phyloP scores from a whole-genome alignment of 805 yeast genomes.

The Wickerhamiella australiensis region DNA sequence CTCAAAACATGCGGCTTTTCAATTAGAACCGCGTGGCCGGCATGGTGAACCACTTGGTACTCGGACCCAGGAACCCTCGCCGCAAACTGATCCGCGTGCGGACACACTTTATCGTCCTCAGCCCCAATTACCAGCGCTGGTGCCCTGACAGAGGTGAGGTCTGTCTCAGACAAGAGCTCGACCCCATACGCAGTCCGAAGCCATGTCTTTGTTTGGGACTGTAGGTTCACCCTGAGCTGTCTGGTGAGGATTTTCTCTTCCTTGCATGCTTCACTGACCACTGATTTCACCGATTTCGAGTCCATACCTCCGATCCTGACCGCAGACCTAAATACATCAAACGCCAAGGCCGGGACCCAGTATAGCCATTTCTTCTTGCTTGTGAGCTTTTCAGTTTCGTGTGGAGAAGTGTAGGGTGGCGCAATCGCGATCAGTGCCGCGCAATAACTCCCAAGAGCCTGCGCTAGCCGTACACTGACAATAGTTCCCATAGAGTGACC shows the following conservation, averaged over 20 bases:
- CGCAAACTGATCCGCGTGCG: slow-evolving; percentile 29
- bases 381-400: slow-evolving; percentile 10
- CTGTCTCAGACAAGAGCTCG: slow-evolving; percentile 33
- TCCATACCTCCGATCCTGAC: slow-evolving; percentile 54
- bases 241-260: slow-evolving; percentile 36
- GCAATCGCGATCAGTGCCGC: slow-evolving; percentile 2
- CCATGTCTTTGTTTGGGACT: slow-evolving; percentile 43
- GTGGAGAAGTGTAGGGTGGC: neutral
- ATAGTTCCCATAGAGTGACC: slow-evolving; percentile 14
- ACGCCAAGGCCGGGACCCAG: slow-evolving; percentile 29
- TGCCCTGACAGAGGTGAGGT: slow-evolving; percentile 33
- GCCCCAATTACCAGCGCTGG: slow-evolving; percentile 52
- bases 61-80: slow-evolving; percentile 17
- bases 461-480: slow-evolving; percentile 35
- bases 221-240: slow-evolving; percentile 63
- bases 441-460: slow-evolving; percentile 19
- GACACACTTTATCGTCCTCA: slow-evolving; percentile 44
- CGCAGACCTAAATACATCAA: slow-evolving; percentile 43
- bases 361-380: slow-evolving; percentile 20
- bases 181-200: slow-evolving; percentile 44
- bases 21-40: slow-evolving; percentile 55
- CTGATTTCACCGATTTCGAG: slow-evolving; percentile 49
- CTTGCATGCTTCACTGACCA: slow-evolving; percentile 31
- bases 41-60: slow-evolving; percentile 27
- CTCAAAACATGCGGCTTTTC: slow-evolving; percentile 53